These are phyloP conservation scores for Kodamaea anthophila DNA, from an alignment of 1,139 yeast species.

Conservation along the genomic window DNA sequence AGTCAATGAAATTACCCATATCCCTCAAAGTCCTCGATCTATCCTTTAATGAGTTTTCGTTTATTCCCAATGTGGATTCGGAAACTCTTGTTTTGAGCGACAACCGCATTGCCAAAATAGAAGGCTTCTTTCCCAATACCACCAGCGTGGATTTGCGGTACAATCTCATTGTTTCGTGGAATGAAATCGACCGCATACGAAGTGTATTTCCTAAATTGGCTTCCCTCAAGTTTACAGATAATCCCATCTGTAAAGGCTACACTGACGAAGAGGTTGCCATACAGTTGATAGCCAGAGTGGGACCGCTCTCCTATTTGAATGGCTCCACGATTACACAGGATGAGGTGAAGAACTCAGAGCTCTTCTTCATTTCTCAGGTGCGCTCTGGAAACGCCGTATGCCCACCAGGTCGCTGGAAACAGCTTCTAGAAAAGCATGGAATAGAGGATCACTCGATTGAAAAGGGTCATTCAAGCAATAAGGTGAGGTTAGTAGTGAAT, in stretches of 20 bases:
- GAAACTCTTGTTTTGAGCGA: constrained; percentile 16
- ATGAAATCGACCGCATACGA: constrained; percentile 35
- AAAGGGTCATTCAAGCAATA: constrained; percentile 3
- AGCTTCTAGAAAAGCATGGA: constrained; percentile 21
- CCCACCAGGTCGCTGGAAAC: constrained; percentile 22
- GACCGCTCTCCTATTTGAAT: constrained; percentile 38
- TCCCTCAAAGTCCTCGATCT: too few species aligned
- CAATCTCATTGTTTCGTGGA: constrained; percentile 45
- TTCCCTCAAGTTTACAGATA: constrained; percentile 44
- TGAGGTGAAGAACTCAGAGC: constrained; percentile 59
- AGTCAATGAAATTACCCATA: constrained; percentile 15
- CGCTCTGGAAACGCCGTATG: constrained; percentile 22
- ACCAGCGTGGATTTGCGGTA: constrained; percentile 39
- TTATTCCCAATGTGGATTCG: constrained; percentile 22
- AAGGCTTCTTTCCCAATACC: constrained; percentile 3
- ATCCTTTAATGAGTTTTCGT: constrained; percentile 35
- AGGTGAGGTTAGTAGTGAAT: constrained; percentile 6
- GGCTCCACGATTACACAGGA: constrained; percentile 44
- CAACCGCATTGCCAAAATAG: constrained; percentile 16
- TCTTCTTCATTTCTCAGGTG: constrained; percentile 57
- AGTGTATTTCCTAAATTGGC: constrained; percentile 31
- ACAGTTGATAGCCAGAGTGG: constrained; percentile 43
- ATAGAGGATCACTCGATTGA: constrained; percentile 8
- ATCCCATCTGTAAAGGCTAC: constrained; percentile 41
- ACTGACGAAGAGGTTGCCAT: constrained; percentile 32